Percentiles rank a stretch among this genome's conserved stretches.
phyloP scores from a whole-genome alignment of 1,284 basidiomycete genomes.

The Meira nashicola region DNA sequence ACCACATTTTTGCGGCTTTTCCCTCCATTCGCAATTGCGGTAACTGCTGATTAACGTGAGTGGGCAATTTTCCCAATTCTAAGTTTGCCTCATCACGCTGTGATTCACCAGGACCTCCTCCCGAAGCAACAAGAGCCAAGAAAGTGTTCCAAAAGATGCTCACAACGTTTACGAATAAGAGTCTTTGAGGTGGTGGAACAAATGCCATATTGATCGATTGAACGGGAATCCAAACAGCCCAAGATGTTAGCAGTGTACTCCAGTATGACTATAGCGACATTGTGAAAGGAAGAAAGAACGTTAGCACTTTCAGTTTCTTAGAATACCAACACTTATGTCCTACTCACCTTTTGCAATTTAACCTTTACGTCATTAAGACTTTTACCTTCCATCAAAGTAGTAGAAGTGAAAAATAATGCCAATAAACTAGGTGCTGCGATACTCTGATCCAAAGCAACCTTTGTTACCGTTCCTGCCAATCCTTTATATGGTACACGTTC shows the following conservation, averaged over 20 bases:
- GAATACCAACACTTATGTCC: background rate
- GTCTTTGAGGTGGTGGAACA: slow-evolving; percentile 23
- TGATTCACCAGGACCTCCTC: slow-evolving; percentile 2
- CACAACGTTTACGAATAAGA: slow-evolving; percentile 41
- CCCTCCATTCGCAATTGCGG: background rate
- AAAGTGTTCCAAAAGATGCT: slow-evolving; percentile 44
- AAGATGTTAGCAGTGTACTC: slow-evolving; percentile 34
- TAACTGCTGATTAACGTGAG: background rate
- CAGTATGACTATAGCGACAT: slow-evolving; percentile 24
- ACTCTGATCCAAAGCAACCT: slow-evolving; percentile 33
- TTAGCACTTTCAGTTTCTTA: background rate
- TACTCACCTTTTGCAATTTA: slow-evolving; percentile 25
- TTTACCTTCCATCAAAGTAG: slow-evolving; percentile 31
- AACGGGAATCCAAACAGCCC: slow-evolving; percentile 41
- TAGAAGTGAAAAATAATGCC: slow-evolving; percentile 31
- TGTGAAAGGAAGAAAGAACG: background rate
- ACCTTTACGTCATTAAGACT: slow-evolving; percentile 18
- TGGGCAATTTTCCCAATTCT: background rate
- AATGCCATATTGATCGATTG: slow-evolving; percentile 41
- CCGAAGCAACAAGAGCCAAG: slow-evolving; percentile 25
- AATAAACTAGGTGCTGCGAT: slow-evolving; percentile 32
- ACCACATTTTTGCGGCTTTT: slow-evolving; percentile 1
- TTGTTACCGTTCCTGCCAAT: slow-evolving; percentile 22
- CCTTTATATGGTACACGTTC: slow-evolving; percentile 27
- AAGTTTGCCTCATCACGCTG: slow-evolving; percentile 1